These are phyloP conservation scores for Phialophora expanda DNA, from an alignment of 2,329 filamentous ascomycete species.

Conservation along the genomic window DNA sequence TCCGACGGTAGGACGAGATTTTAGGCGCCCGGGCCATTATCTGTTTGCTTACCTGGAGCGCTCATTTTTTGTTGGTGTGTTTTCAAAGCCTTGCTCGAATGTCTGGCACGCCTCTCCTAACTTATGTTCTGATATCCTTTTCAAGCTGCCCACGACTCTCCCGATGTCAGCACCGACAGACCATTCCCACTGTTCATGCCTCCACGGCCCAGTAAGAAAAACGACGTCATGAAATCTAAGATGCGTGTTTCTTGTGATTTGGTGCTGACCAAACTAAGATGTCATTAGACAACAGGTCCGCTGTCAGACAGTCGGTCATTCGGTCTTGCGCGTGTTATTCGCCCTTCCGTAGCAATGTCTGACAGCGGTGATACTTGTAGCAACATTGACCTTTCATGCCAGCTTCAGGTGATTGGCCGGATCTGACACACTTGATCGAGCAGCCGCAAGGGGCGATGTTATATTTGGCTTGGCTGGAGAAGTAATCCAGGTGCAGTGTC, in stretches of 20 bases:
- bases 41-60: slow-evolving; percentile 12
- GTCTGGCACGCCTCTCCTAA: not conserved
- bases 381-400: not conserved
- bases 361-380: not conserved
- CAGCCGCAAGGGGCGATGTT: too few relatives aligned
- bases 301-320: not conserved
- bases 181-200: not conserved
- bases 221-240: not conserved
- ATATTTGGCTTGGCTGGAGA: too few relatives aligned
- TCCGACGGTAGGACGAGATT: too few relatives aligned
- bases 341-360: not conserved
- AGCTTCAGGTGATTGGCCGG: not conserved
- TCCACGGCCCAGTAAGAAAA: not conserved
- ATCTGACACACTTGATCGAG: not conserved
- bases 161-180: not conserved
- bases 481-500: too few relatives aligned
- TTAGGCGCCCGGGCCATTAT: not conserved
- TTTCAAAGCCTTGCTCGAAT: not conserved
- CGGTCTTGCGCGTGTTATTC: not conserved
- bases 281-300: not conserved
- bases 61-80: not conserved
- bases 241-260: not conserved
- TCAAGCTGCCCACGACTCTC: not conserved
- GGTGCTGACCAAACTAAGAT: not conserved
- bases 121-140: not conserved